Base-by-base conservation (phyloP, 345 rosid genomes). In the Clarkia xantiana region DNA sequence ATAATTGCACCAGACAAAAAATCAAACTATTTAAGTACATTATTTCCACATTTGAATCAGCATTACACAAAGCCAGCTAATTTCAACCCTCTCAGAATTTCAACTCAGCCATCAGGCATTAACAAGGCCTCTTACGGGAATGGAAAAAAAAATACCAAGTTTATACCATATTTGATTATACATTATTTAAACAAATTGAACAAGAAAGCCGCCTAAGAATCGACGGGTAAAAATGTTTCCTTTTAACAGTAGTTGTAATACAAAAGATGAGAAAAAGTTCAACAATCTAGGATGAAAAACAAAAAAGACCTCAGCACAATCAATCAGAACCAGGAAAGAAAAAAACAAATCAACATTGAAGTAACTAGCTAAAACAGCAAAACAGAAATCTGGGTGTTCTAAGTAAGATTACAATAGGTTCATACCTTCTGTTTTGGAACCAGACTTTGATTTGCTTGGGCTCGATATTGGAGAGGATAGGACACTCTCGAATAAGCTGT, bases 371-470 rank as follows among this genome's bases (percentile, higher is more conserved):
- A 29, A 29, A 29, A 10, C 36, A 29, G 8, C 36, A 49, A 47
- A 48, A 13, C 19, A 29, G 9, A 38, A 22, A 57, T 14, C 56
- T 43, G 20, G 10, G 23, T 12, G 52, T 9, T 14, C 0, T 18
- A n/a, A 51, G 49, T 15, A 54, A 3, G 44, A 23, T 22, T 40
- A 10, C 34, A 53, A 57, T 18, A 14, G n/a, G 45, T 56, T 18
- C 42, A 45, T 67, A 93, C 99, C 97, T 93, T 69, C 99, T 73
- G 73, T 93, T 93, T 54, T 93, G 99, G 77, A 93, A 93, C 99
- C 97, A 93, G 23, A 93, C 99, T 79, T 93, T 93, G 75, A 93
- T 93, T 70, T 93, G 99, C 63, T 93, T 93, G 2, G 95, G 97
- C 70, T 93, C 99, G 53, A 93, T 87, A 76, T 93, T 71, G 41